These are phyloP conservation scores for Parietichytrium sp. DNA, from an alignment of 108 stramenopile genomes.

Conservation along the genomic window DNA sequence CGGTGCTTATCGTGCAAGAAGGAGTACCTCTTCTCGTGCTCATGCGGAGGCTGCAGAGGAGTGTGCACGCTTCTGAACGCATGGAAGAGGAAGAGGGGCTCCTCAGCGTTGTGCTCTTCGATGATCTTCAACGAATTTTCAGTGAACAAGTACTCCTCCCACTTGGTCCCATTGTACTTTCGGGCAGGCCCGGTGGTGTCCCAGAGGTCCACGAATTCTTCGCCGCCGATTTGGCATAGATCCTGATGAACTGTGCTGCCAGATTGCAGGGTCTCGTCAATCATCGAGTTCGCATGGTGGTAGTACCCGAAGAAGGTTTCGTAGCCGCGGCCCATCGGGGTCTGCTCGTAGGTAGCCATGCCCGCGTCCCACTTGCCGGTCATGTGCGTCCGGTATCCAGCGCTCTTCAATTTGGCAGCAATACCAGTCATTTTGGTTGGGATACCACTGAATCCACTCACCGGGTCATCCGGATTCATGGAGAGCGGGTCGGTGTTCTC, in stretches of 20 bases:
- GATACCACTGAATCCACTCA: constrained; percentile 45
- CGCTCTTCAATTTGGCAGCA: constrained; percentile 36
- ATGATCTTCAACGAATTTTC: constrained; percentile 33
- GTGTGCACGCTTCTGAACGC: neutral
- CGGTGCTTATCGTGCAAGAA: neutral
- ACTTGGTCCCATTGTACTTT: constrained; percentile 39
- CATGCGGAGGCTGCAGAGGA: constrained; percentile 34
- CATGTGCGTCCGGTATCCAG: constrained; percentile 44
- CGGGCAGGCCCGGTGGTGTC: constrained; percentile 36
- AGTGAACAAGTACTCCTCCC: constrained; percentile 38
- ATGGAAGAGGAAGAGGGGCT: constrained; percentile 28
- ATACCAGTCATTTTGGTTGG: constrained; percentile 55
- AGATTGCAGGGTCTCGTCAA: constrained; percentile 23
- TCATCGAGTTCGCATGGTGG: constrained; percentile 51
- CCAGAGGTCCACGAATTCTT: constrained; percentile 44
- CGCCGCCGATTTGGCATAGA: neutral
- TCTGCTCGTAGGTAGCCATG: constrained; percentile 59
- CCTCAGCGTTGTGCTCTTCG: neutral
- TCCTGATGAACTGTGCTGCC: neutral
- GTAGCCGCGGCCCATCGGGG: constrained; percentile 56
- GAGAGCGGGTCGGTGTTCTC: constrained; percentile 48
- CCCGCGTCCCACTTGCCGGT: constrained; percentile 63
- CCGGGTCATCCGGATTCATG: constrained; percentile 39
- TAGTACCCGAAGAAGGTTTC: constrained; percentile 51
- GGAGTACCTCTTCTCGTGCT: neutral